Evolutionary conservation across 495 filamentous ascomycete genomes (phyloP), one percentile per base, ranked within the genome.

Genomic region (Hypoxylon lienhwacheense): DNA sequence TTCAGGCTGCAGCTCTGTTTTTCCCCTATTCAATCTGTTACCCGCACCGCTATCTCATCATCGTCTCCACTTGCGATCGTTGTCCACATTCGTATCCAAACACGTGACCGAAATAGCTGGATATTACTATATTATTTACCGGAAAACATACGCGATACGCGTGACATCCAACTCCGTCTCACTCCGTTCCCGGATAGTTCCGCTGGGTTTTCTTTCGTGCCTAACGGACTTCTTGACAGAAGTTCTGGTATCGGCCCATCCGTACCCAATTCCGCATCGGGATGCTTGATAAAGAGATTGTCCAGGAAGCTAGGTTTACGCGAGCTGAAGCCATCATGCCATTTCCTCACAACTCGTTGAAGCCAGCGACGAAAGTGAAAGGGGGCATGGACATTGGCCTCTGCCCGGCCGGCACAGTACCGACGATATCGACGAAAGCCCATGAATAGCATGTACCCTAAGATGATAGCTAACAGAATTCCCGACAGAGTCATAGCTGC

Each of bases 401-500:
- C 21, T 42, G 46, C 10, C 41, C 63, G n/a, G 15, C 55, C 43
- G 33, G 58, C 45, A n/a, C 69, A 46, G 21, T 60, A 60, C 11
- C 59, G 59, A 0, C 48, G 47, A 39, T 69, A 62, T 7, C 68
- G 59, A 8, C 61, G 61, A 7, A 72, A 33, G 0, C 58, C 8
- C 12, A 58, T 32, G 22, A 67, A 59, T 0, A 40, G 47, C 0
- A 64, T 12, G 11, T 63, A 57, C 36, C 63, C 61, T 0, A 68
- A 24, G 1, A 67, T 47, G 8, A 72, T 57, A 0, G 52, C 52
- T 7, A 65, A 63, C 0, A 70, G 57, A 17, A 73, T 49, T 5
- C 58, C 65, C 1, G 68, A 54, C 3, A 73, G 42, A 0, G 69
- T 62, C 24, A 69, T 66, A 17, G 72, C 55, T 5, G 61, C 63